Base-by-base conservation (phyloP, 805 yeast genomes). In the Nakazawaea laoshanensis region DNA sequence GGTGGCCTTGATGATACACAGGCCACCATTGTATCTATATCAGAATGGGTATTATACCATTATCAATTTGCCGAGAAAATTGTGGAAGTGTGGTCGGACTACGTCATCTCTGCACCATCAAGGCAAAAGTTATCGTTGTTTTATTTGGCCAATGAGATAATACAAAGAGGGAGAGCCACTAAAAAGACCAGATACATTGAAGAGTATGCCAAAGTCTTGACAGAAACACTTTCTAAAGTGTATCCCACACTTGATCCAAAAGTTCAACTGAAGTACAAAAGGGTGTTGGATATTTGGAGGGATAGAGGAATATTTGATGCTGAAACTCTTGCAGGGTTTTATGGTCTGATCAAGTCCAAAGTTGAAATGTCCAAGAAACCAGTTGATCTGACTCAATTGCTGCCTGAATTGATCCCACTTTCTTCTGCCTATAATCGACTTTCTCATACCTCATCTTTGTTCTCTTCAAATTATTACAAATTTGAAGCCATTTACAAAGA, bases 91-190 rank as follows among this genome's bases (percentile, higher is more conserved):
- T 64, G 70, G 70, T 42, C 60, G 6, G 43, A 49, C 9, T 61
- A 47, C 42, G 43, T 50, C 12, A 21, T 18, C 10, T 20, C 10
- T 5, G 19, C 35, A 4, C 21, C 32, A 8, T 13, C 35, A 9
- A 23, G 11, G 15, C 39, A 68, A 44, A 68, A 65, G 38, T 61
- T 79, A 32, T 65, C 79, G 2, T 54, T 80, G 36, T 62, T 85
- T 16, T 85, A 85, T 47, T 59, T 85, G 10, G 78, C 81, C 32
- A 85, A 85, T 51, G 95, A 85, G 43, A 77, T 85, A 15, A 79
- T 84, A 1, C 95, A 85, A 53, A 81, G 81, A 49, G 74, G 87
- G 3, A 65, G 77, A 38, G 75, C 78, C 21, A 73, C 75, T 44
- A 64, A 70, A 38, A 74, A 70, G 45, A 57, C 58, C 4, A 83